Evolutionary conservation across 768 basidiomycete genomes (phyloP), one percentile per base, ranked within the genome.

Genomic region (Asterophora parasitica): DNA sequence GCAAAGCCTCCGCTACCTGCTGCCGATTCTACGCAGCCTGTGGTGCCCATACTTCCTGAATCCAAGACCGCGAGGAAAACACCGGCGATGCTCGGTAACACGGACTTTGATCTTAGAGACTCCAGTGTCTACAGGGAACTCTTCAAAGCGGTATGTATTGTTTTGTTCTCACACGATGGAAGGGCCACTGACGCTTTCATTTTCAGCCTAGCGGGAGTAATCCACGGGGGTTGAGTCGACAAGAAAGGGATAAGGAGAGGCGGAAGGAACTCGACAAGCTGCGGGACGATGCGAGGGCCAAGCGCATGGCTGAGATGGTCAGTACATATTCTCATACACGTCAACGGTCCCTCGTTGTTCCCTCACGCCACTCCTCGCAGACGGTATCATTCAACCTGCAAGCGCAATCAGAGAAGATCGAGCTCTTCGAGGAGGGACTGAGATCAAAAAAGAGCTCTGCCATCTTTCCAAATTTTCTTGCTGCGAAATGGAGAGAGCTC

Each of bases 281-380:
- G 81, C 75, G 83, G 46, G 82, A 88, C 32, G 86, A 87, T 32
- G 82, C 81, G 13, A 73, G 74, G 52, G 74, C 74, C 1, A 83
- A 76, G 53, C 74, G 81, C 8, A 65, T 66, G 15, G 64, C 69
- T 34, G 83, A 85, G 54, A 71, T 74, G 39, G 85, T 85, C 40
- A 54, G 78, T 59, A 30, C 35, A 10, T 9, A n/a, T 15, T 7
- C 50, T 26, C 37, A 46, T 42, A 23, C 34, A 27, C 42, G 33
- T 4, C 36, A 16, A 39, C 23, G 23, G 23, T 6, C 23, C 23
- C 23, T 23, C 23, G 6, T 23, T 23, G 23, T 47, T 31, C 27
- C 17, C 46, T 49, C 28, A 44, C 50, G 20, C 10, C 12, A 34
- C 20, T n/a, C 44, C 26, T 28, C 28, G 10, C 48, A 82, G 81